phyloP scores from a whole-genome alignment of 2,329 filamentous ascomycete species.

The Calonectria multiphialidica region DNA sequence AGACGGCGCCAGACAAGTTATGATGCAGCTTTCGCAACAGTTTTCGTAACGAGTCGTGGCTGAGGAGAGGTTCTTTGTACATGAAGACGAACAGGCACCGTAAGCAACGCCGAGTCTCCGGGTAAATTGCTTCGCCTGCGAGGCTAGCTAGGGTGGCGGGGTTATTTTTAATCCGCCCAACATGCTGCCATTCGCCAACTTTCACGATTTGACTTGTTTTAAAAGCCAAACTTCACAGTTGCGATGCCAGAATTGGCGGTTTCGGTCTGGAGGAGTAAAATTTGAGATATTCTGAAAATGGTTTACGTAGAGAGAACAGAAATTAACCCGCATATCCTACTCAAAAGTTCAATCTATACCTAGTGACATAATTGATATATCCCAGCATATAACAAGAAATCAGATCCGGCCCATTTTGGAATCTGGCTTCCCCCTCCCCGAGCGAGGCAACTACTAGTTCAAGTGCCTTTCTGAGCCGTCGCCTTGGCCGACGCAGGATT shows the following conservation, averaged over 20 bases:
- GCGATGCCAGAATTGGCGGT: not conserved
- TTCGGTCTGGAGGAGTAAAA: not conserved
- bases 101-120: not conserved
- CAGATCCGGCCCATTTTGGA: not conserved
- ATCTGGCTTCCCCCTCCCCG: not conserved
- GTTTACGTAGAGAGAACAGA: not conserved
- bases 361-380: not conserved
- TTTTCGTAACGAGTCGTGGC: not conserved
- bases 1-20: not conserved
- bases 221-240: not conserved
- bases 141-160: not conserved
- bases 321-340: not conserved
- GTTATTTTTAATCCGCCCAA: constrained; percentile 6
- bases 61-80: not conserved
- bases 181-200: not conserved
- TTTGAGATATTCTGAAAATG: not conserved
- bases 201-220: not conserved
- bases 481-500: too few species aligned
- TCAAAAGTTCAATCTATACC: not conserved
- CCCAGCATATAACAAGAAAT: not conserved
- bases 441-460: not conserved
- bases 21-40: not conserved
- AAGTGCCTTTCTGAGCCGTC: not conserved
- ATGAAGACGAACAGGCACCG: not conserved
- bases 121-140: not conserved